A percentile compares a stretch with the other conserved stretches of the same genome.
Conservation (phyloP, 805 yeast genomes). For the Myxozyma lipomycoides region DNA sequence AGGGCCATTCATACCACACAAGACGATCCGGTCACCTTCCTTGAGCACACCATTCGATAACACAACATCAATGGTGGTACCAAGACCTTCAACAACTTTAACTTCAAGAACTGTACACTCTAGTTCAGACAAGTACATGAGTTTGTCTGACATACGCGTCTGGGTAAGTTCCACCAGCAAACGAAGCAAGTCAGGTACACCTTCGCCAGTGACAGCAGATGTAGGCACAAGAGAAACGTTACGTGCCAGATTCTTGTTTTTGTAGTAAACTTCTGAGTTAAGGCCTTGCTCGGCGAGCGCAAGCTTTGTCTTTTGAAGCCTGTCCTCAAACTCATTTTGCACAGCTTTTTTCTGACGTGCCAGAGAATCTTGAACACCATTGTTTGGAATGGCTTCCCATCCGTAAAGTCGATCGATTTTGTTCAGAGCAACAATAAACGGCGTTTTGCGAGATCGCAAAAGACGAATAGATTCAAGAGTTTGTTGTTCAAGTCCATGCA, state of each 20-base stretch:
- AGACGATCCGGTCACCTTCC: constrained; percentile 92
- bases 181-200: constrained; percentile 98
- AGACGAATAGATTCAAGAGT: constrained; percentile 90
- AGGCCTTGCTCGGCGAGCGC: constrained; percentile 96
- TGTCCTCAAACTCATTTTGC: constrained; percentile 85
- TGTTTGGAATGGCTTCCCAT: constrained; percentile 88
- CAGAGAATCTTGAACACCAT: constrained; percentile 92
- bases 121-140: constrained; percentile 88
- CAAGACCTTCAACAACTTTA: constrained; percentile 96
- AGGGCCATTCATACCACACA: constrained; percentile 98
- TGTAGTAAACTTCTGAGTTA: constrained; percentile 93
- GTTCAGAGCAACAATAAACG: constrained; percentile 94
- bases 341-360: constrained; percentile 78
- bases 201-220: constrained; percentile 98
- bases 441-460: constrained; percentile 95
- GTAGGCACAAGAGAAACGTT: constrained; percentile 97
- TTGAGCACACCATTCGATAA: constrained; percentile 91
- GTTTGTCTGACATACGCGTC: constrained; percentile 97
- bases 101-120: constrained; percentile 98
- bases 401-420: constrained; percentile 96
- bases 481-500: constrained; percentile 99
- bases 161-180: constrained; percentile 91
- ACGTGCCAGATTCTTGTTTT: constrained; percentile 88
- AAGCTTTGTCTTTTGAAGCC: constrained; percentile 78
- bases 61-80: constrained; percentile 97